Conservation (phyloP, 345 rosid genomes). For the Carallia brachiata region DNA sequence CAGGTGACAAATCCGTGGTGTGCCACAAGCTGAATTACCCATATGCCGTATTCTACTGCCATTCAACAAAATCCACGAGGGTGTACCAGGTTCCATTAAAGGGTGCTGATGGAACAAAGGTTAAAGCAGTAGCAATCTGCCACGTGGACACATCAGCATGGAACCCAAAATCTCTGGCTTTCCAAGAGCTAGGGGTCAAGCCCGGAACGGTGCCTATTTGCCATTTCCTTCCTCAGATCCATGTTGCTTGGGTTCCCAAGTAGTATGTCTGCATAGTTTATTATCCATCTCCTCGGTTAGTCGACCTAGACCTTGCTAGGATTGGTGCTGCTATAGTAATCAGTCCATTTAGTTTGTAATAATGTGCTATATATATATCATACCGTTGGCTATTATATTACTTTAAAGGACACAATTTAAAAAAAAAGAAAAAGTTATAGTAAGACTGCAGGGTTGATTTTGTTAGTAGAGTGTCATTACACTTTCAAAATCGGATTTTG, state of each 20-base stretch:
- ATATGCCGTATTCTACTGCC: constrained; percentile 19
- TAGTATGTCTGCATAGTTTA: not conserved
- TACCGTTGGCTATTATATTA: too few relatives aligned
- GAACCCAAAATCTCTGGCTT: constrained; percentile 13
- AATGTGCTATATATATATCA: too few relatives aligned
- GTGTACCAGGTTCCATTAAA: constrained; percentile 6
- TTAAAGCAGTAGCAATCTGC: not conserved
- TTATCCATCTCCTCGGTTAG: too few relatives aligned
- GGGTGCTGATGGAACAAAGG: constrained; percentile 10
- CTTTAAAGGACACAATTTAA: too few relatives aligned
- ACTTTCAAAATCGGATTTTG: too few relatives aligned
- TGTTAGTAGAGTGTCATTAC: too few relatives aligned
- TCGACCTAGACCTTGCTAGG: too few relatives aligned
- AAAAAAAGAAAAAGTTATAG: too few relatives aligned
- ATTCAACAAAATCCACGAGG: not conserved
- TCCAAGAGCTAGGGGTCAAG: constrained; percentile 9
- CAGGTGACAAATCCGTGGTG: constrained; percentile 2
- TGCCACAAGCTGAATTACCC: constrained; percentile 16
- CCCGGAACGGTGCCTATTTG: constrained; percentile 11
- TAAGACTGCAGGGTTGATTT: too few relatives aligned
- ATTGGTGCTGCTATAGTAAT: too few relatives aligned
- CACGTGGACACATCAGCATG: constrained; percentile 19
- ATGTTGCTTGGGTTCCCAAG: constrained; percentile 9
- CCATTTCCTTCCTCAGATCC: constrained; percentile 8
- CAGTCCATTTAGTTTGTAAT: too few relatives aligned